phyloP scores from a whole-genome alignment of 176 grass and related monocot genomes.

The Carex cristatella region DNA sequence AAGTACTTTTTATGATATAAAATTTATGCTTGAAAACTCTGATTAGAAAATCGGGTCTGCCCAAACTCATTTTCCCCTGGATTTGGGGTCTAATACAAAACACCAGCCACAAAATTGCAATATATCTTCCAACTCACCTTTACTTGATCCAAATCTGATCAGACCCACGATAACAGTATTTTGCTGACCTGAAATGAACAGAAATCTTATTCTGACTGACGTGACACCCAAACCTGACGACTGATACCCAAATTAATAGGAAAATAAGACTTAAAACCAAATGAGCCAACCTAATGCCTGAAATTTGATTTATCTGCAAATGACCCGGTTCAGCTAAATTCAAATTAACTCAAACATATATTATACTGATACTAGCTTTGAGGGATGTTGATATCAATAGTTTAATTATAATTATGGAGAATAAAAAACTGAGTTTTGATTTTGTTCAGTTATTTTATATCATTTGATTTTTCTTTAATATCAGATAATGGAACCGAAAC shows the following conservation, averaged over 20 bases:
- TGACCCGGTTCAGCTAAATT: background rate
- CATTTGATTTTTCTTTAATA: background rate
- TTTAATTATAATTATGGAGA: background rate
- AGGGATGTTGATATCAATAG: background rate
- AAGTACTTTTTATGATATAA: too few relatives aligned
- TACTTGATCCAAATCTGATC: too few relatives aligned
- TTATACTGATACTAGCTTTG: background rate
- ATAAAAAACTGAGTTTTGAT: background rate
- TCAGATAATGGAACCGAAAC: conserved; percentile 7
- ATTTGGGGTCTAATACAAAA: background rate
- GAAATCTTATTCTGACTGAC: background rate
- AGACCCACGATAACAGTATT: background rate
- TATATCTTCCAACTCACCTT: background rate
- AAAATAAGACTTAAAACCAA: background rate
- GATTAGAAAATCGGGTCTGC: background rate
- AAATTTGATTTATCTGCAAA: background rate
- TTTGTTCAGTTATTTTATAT: background rate
- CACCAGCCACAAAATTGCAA: background rate
- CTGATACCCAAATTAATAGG: background rate
- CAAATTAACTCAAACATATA: background rate
- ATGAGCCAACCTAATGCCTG: background rate
- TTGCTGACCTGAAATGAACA: background rate
- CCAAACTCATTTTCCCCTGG: background rate
- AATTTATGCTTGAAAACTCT: background rate
- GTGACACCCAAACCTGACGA: background rate